Percentiles rank a stretch among this genome's conserved stretches.
These are phyloP conservation scores for Citrullus mucosospermus DNA, from an alignment of 306 rosid species.

Conservation along the genomic window DNA sequence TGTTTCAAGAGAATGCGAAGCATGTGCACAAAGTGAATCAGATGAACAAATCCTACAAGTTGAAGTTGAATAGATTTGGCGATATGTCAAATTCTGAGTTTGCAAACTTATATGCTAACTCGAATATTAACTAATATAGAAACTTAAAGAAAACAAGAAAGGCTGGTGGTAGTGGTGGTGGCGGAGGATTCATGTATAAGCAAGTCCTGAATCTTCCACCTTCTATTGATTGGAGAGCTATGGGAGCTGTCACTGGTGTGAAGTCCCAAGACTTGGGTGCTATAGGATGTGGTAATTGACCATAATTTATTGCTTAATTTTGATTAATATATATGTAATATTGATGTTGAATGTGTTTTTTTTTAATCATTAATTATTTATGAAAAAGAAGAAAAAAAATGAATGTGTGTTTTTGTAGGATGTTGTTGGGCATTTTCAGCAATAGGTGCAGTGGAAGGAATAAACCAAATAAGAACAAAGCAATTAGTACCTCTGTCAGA, in stretches of 20 bases:
- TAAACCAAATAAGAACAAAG: conserved; percentile 21
- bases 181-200: conserved; percentile 10
- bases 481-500: conserved; percentile 25
- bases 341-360: too few species aligned
- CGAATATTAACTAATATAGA: conserved; percentile 19
- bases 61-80: conserved; percentile 31
- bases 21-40: conserved; percentile 29
- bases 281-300: too few species aligned
- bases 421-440: conserved; percentile 44
- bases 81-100: conserved; percentile 34
- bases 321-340: too few species aligned
- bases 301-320: too few species aligned
- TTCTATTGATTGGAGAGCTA: conserved; percentile 33
- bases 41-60: conserved; percentile 34
- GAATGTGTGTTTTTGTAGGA: conserved; percentile 5
- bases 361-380: too few species aligned
- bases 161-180: too few species aligned
- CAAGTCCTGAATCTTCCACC: conserved; percentile 10
- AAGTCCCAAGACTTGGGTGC: conserved; percentile 2
- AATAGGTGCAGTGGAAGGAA: conserved; percentile 29
- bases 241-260: conserved; percentile 21
- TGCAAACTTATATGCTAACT: conserved; percentile 11
- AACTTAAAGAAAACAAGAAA: background rate
- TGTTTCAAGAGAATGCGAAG: conserved; percentile 28
- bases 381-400: too few species aligned